Conservation (phyloP, 139 green algal species). For the Pleodorina starrii region DNA sequence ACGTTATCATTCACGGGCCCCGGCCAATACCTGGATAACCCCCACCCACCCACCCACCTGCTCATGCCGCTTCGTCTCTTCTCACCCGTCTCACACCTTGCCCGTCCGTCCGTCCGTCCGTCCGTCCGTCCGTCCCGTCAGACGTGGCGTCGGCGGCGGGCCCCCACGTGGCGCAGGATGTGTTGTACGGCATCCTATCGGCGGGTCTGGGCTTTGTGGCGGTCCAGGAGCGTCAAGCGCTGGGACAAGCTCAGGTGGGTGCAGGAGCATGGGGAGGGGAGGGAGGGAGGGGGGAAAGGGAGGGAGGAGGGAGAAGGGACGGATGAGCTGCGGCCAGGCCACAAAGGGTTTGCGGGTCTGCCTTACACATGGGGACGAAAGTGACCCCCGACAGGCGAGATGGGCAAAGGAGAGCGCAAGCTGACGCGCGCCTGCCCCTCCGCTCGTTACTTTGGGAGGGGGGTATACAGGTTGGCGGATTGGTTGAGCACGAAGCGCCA, state of each 20-base stretch:
- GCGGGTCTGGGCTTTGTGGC: constrained; percentile 14
- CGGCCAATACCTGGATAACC: background rate
- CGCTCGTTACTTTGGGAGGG: background rate
- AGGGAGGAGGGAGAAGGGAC: background rate
- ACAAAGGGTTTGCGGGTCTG: background rate
- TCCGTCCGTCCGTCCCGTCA: background rate
- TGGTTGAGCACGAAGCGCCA: background rate
- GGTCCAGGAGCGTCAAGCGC: background rate
- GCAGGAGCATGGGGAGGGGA: no score
- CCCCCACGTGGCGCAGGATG: background rate
- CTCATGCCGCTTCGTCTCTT: background rate
- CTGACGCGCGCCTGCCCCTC: no score
- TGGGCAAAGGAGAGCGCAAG: no score
- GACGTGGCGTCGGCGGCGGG: background rate
- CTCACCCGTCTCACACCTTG: background rate
- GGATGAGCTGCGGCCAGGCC: background rate
- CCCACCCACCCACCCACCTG: no score
- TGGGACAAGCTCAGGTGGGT: constrained; percentile 27
- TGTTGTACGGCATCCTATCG: background rate
- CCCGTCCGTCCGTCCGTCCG: background rate
- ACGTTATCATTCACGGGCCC: background rate
- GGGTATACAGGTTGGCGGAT: background rate
- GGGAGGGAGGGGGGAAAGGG: background rate
- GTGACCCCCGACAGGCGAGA: no score
- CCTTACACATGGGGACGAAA: background rate